Base-by-base conservation (phyloP, 140 eudicot species). In the Oenanthe javanica region DNA sequence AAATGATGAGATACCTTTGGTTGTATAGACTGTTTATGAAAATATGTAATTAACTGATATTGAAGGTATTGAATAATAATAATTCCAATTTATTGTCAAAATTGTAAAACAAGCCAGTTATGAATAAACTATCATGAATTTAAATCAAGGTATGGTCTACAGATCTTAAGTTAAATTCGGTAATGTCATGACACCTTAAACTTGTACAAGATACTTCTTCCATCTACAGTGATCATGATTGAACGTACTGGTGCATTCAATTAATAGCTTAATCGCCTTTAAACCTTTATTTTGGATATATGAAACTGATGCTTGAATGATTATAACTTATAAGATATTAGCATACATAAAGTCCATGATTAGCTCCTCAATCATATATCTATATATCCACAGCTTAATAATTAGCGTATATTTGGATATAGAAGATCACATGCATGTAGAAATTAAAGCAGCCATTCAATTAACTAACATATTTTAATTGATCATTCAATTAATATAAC, bases 401-500 rank as follows among this genome's bases (percentile, higher is more conserved):
- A 63, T 63, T 63, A 63, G 31, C 70, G 40, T 63, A 23, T 63
- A 63, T 63, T 63, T 31, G 47, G 75, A 70, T 70, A 70, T 70
- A 9, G 52, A 18, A 13, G 63, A 75, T 75, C 79, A 75, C 79
- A 75, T 75, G 71, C 72, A 77, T 55, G 80, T 40, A 55, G 80
- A 54, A 59, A 77, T 36, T 67, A 54, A 77, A 12, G 64, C 21
- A 55, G 27, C 36, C 36, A 31, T 31, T 31, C 36, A 31, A 31
- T 31, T 31, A 31, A 31, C 36, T 31, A 31, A 31, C 36, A 31
- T 31, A 31, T 31, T 31, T 31, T 31, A 48, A 47, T 3, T 46
- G 10, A 45, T 49, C 57, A 23, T 51, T 76, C 38, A 76, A 0
- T 76, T 31, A 31, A 31, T 31, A 27, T 50, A 76, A 52, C 27